A percentile compares a stretch with the other conserved stretches of the same genome.
phyloP scores from a whole-genome alignment of 129 eudicot genomes.

The Flaveria robusta region DNA sequence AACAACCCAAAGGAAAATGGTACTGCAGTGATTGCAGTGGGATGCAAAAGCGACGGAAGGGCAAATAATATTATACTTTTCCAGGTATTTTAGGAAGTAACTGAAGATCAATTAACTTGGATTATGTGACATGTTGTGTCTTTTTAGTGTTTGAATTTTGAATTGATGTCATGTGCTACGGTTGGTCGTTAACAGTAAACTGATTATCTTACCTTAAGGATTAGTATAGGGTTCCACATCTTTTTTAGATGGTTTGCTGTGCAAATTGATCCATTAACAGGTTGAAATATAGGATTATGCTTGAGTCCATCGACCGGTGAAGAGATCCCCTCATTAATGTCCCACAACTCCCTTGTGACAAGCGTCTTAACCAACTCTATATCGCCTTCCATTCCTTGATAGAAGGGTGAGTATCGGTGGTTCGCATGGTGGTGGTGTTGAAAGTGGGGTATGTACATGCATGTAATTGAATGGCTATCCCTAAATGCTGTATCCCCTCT shows the following conservation, averaged over 20 bases:
- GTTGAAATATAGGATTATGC: too few relatives aligned
- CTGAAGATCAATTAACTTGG: slow-evolving; percentile 9
- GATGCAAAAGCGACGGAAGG: slow-evolving; percentile 65
- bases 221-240: background rate
- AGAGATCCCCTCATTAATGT: too few relatives aligned
- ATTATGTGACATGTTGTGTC: background rate
- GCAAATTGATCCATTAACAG: too few relatives aligned
- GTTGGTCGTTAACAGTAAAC: slow-evolving; percentile 10
- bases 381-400: too few relatives aligned
- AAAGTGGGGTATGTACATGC: too few relatives aligned
- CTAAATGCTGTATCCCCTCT: too few relatives aligned
- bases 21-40: slow-evolving; percentile 69
- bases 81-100: slow-evolving; percentile 25
- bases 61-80: slow-evolving; percentile 34
- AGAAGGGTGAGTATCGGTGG: too few relatives aligned
- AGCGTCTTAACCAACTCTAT: too few relatives aligned
- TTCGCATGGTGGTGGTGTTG: too few relatives aligned
- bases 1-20: slow-evolving; percentile 93
- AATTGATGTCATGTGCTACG: background rate
- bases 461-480: too few relatives aligned
- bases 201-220: background rate
- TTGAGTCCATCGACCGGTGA: too few relatives aligned
- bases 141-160: background rate
- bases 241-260: background rate
- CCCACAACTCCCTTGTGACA: too few relatives aligned